Conservation (phyloP, 805 yeast genomes). For the Lipomyces yamadae region DNA sequence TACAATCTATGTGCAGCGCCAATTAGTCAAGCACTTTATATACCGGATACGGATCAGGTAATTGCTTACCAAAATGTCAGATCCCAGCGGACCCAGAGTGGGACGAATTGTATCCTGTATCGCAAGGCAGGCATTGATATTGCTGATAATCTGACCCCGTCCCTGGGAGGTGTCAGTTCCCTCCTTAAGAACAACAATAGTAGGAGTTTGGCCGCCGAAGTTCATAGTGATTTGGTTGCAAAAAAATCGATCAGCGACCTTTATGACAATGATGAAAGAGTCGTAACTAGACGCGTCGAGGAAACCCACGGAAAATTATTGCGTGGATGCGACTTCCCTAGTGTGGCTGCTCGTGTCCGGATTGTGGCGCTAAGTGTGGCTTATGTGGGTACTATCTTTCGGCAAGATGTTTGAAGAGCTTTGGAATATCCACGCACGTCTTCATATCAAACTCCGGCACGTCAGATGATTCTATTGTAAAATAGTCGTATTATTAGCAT, state of each 20-base stretch:
- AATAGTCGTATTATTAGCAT: background rate
- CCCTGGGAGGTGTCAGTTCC: constrained; percentile 99
- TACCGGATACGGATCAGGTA: background rate
- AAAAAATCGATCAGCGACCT: background rate
- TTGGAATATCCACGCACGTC: no score
- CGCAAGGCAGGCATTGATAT: constrained; percentile 96
- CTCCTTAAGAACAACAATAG: constrained; percentile 96
- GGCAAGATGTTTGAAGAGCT: no score
- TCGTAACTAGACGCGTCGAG: background rate
- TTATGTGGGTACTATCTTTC: background rate
- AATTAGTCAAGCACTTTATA: background rate
- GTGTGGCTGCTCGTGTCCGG: background rate
- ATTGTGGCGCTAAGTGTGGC: background rate
- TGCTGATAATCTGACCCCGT: constrained; percentile 90
- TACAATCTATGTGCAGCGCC: constrained; percentile 55
- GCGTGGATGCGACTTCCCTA: background rate
- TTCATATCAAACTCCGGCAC: no score
- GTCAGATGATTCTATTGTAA: background rate
- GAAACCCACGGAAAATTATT: constrained; percentile 1
- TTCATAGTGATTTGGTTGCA: constrained; percentile 59
- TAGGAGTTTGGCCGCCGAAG: constrained; percentile 92
- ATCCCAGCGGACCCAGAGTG: constrained; percentile 96
- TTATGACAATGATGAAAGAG: background rate
- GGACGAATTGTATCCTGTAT: constrained; percentile 94
- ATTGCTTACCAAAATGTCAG: constrained; percentile 68